Base-by-base conservation (phyloP, 176 grass and related monocot species). In the Thalia dealbata region DNA sequence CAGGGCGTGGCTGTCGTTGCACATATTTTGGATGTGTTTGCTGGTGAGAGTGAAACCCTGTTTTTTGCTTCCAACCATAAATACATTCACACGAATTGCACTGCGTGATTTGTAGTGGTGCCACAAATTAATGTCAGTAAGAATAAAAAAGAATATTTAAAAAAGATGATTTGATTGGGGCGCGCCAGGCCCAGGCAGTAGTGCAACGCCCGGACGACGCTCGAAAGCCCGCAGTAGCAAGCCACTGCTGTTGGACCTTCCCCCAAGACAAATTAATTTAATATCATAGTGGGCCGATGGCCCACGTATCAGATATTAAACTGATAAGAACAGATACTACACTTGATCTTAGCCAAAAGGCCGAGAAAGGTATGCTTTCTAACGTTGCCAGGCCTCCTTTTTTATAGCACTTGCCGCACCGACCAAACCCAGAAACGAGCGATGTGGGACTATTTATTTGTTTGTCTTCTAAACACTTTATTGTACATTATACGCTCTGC, bases 261-360 rank as follows among this genome's bases (percentile, higher is more conserved):
- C 18, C 13, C 52, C 3, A 55, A 1, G 3, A 21, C 6, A 91
- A 91, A 91, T 87, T 80, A 88, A 91, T 91, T 88, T 91, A 88
- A 88, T 88, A 88, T 91, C 77, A 16, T 79, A 74, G 69, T 82
- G 69, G 14, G 0, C 70, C 24, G 28, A 70, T 83, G 52, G 16
- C 63, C 70, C 82, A 85, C 71, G 69, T 91, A 91, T 88, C 80
- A 85, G 71, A 91, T 88, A 88, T 87, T 91, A 91, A 91, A 91
- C 85, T 83, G 80, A 91, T 91, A 91, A 91, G 77, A 91, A 91
- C 85, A 88, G 75, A 92, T 88, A 89, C 81, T 89, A 89, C 84
- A 79, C 82, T 86, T 93, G 86, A 89, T 87, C 79, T 89, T 87
- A 85, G 79, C 74, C 81, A 93, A 95, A 95, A 95, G 84, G 79